phyloP scores from a whole-genome alignment of 768 basidiomycete genomes.

The Amanita thiersii region DNA sequence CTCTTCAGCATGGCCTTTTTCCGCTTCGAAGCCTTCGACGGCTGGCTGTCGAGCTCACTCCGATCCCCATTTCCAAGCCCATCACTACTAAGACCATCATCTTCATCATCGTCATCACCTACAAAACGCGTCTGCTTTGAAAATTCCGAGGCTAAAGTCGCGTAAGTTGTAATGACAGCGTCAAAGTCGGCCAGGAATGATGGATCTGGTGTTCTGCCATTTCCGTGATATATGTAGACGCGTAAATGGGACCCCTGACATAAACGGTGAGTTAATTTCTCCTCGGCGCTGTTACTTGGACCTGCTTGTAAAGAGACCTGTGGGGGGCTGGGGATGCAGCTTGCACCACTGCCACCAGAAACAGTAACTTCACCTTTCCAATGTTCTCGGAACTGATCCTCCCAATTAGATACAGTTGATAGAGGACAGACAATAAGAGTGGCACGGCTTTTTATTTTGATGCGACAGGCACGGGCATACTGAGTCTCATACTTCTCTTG shows the following conservation, averaged over 20 bases:
- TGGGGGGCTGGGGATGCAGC: slow-evolving; percentile 24
- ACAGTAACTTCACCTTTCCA: slow-evolving; percentile 87
- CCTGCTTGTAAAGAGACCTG: slow-evolving; percentile 28
- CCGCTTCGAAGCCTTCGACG: slow-evolving; percentile 50
- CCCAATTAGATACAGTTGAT: slow-evolving; percentile 97
- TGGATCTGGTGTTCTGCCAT: slow-evolving; percentile 80
- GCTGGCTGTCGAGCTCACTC: slow-evolving; percentile 59
- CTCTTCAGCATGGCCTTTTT: slow-evolving; percentile 66
- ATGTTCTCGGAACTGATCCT: slow-evolving; percentile 96
- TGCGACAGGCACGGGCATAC: slow-evolving; percentile 60
- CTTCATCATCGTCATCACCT: slow-evolving; percentile 57
- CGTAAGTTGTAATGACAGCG: slow-evolving; percentile 95
- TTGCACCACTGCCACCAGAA: slow-evolving; percentile 63
- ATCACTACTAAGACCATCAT: slow-evolving; percentile 60
- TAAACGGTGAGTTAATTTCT: slow-evolving; percentile 26
- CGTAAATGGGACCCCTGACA: slow-evolving; percentile 51
- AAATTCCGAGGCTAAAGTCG: slow-evolving; percentile 90
- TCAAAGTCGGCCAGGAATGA: slow-evolving; percentile 88
- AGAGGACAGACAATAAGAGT: slow-evolving; percentile 96
- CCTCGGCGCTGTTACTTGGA: slow-evolving; percentile 16
- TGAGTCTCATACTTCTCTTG: slow-evolving; percentile 70
- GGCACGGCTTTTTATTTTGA: slow-evolving; percentile 79
- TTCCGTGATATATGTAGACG: slow-evolving; percentile 95
- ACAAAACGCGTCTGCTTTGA: slow-evolving; percentile 74
- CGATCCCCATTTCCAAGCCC: slow-evolving; percentile 54